Conservation (phyloP, 2,329 filamentous ascomycete genomes). For the Neonectria neomacrospora region DNA sequence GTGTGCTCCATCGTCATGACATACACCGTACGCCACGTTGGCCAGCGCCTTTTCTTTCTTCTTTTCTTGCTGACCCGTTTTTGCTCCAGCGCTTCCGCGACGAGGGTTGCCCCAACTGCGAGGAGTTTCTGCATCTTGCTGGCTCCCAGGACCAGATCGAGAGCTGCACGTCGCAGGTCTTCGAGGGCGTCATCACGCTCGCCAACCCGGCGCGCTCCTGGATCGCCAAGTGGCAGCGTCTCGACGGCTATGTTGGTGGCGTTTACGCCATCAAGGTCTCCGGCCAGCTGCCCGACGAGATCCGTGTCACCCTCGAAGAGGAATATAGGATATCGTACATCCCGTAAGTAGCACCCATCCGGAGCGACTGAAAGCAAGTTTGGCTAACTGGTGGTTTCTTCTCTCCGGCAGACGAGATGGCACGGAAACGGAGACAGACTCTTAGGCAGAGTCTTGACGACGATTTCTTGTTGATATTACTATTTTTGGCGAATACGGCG, state of each 20-base stretch:
- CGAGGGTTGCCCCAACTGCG: slow-evolving; percentile 96
- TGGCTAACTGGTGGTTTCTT: slow-evolving; percentile 21
- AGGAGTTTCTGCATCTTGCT: slow-evolving; percentile 86
- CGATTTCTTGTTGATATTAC: slow-evolving; percentile 29
- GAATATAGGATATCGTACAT: slow-evolving; percentile 74
- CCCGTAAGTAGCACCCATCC: slow-evolving; percentile 56
- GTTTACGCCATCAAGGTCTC: slow-evolving; percentile 96
- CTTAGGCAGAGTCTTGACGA: slow-evolving; percentile 43
- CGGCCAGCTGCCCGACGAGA: slow-evolving; percentile 77
- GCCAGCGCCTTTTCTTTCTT: neutral
- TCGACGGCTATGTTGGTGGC: slow-evolving; percentile 88
- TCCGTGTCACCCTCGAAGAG: slow-evolving; percentile 69
- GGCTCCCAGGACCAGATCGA: slow-evolving; percentile 83
- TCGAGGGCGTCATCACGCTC: slow-evolving; percentile 89
- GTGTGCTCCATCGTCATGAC: slow-evolving; percentile 96
- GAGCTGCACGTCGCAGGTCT: slow-evolving; percentile 95
- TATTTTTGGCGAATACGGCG: slow-evolving; percentile 48
- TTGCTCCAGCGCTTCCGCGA: slow-evolving; percentile 78
- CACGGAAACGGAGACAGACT: slow-evolving; percentile 62
- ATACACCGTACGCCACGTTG: slow-evolving; percentile 67
- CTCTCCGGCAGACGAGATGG: slow-evolving; percentile 61
- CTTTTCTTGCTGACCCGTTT: slow-evolving; percentile 25
- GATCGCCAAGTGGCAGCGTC: slow-evolving; percentile 96
- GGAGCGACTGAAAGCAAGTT: neutral
- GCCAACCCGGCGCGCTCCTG: slow-evolving; percentile 86